Base-by-base conservation (phyloP, 768 basidiomycete species). In the Nidularia sp. region DNA sequence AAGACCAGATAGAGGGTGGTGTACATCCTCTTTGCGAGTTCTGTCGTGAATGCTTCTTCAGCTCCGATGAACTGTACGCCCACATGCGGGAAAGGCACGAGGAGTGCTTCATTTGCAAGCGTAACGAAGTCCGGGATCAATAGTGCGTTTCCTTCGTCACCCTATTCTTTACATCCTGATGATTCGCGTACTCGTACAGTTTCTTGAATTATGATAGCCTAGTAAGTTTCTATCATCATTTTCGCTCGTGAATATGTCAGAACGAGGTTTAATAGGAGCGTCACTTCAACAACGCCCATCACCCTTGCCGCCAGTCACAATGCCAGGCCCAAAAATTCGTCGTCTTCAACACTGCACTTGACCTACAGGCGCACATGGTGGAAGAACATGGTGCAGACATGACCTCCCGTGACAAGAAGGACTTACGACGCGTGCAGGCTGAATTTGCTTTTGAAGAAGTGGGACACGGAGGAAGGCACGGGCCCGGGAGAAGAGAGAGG, bases 31-130 rank as follows among this genome's bases (percentile, higher is more conserved):
- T 89, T 1, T 95, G 92, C 66, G 83, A 83, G 60, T 98, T 98
- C 66, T 97, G 94, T 60, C 82, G 81, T n/a, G 88, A 93, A 59
- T 94, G 90, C 60, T 94, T 89, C 77, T 97, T 95, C 64, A 74
- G 86, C n/a, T 86, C 88, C 50, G 96, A 98, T 62, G 94, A 94
- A 60, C 71, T 98, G n/a, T 97, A 85, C 65, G 73, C 84, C 22
- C 97, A 99, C 66, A 91, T 98, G 86, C 83, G 95, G 48, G 87
- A 94, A 62, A 76, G 75, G 47, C 96, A 99, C 69, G 96, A 99
- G 67, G 95, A 98, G 62, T 98, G 96, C 65, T 97, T 97, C 59
- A 67, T 99, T 10, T 99, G 97, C 68, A 93, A 92, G 64, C 79
- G 88, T 31, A 80, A 86, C 51, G 93, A 87, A 5, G 59, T 90